These are phyloP conservation scores for Nemania sp. DNA, from an alignment of 2,329 filamentous ascomycete genomes.

Conservation along the genomic window DNA sequence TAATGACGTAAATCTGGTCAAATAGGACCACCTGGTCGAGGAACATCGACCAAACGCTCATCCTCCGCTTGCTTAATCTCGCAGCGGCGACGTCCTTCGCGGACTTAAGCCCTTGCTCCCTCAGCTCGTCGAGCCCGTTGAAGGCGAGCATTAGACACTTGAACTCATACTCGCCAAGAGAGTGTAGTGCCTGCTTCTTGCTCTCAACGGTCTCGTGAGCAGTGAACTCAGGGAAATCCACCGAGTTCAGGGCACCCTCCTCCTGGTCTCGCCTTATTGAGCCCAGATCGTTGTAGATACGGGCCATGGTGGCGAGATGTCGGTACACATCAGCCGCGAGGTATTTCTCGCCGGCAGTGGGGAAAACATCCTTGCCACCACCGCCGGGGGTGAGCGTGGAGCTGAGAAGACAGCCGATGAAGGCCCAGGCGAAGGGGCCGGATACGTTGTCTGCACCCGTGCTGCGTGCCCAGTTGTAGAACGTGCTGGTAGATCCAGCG, in stretches of 20 bases:
- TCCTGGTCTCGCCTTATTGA: slow-evolving; percentile 47
- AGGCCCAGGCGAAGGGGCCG: slow-evolving; percentile 39
- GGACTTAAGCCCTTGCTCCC: slow-evolving; percentile 15
- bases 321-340: slow-evolving; percentile 34
- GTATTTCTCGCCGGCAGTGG: slow-evolving; percentile 40
- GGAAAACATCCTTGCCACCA: slow-evolving; percentile 38
- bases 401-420: slow-evolving; percentile 37
- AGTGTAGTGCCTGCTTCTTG: slow-evolving; percentile 32
- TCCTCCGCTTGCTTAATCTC: slow-evolving; percentile 32
- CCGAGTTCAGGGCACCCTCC: slow-evolving; percentile 51
- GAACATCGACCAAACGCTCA: slow-evolving; percentile 45
- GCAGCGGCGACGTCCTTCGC: slow-evolving; percentile 29
- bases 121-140: slow-evolving; percentile 31
- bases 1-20: slow-evolving; percentile 53
- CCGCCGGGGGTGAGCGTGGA: slow-evolving; percentile 27
- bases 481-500: slow-evolving; percentile 31
- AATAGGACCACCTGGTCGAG: slow-evolving; percentile 52
- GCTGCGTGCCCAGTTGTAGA: slow-evolving; percentile 40
- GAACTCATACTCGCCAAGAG: slow-evolving; percentile 50
- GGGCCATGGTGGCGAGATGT: slow-evolving; percentile 48
- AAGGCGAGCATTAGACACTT: slow-evolving; percentile 39
- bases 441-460: slow-evolving; percentile 40
- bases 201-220: slow-evolving; percentile 16
- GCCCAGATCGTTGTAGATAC: slow-evolving; percentile 54
- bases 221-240: slow-evolving; percentile 51